phyloP scores from a whole-genome alignment of 208 protist species.

The Leishmania turanica region DNA sequence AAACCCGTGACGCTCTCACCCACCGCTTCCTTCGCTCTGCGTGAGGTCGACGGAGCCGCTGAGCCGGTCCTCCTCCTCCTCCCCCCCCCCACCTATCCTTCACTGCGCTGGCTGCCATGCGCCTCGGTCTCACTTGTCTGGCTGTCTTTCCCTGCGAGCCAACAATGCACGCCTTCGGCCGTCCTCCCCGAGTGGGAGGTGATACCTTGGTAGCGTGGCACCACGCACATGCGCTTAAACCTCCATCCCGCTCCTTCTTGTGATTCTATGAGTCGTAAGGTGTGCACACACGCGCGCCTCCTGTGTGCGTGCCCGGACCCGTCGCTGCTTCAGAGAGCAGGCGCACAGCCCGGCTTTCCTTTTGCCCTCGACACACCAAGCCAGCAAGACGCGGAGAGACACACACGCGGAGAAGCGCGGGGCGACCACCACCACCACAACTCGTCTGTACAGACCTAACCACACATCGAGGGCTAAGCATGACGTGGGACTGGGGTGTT shows the following conservation, averaged over 20 bases:
- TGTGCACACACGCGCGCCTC: not conserved
- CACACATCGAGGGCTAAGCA: not conserved
- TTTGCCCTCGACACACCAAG: not conserved
- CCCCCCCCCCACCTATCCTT: no score
- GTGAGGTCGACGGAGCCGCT: not conserved
- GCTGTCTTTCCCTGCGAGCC: not conserved
- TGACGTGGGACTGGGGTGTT: constrained; percentile 5
- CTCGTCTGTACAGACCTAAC: not conserved
- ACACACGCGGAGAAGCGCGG: not conserved
- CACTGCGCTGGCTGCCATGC: not conserved
- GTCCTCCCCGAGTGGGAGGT: not conserved
- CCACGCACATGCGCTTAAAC: no score
- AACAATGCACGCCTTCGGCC: not conserved
- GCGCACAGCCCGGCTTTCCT: not conserved
- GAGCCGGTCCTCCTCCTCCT: not conserved
- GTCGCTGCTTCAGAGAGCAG: not conserved
- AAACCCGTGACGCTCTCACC: not conserved
- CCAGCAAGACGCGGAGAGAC: not conserved
- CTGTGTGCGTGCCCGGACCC: not conserved
- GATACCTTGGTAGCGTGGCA: not conserved
- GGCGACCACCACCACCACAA: not conserved
- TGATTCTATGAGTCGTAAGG: not conserved
- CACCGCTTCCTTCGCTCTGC: not conserved
- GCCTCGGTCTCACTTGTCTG: not conserved
- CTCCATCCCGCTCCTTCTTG: not conserved